Conservation (phyloP, 176 grass and related monocot genomes). For the Pontederia crassipes region DNA sequence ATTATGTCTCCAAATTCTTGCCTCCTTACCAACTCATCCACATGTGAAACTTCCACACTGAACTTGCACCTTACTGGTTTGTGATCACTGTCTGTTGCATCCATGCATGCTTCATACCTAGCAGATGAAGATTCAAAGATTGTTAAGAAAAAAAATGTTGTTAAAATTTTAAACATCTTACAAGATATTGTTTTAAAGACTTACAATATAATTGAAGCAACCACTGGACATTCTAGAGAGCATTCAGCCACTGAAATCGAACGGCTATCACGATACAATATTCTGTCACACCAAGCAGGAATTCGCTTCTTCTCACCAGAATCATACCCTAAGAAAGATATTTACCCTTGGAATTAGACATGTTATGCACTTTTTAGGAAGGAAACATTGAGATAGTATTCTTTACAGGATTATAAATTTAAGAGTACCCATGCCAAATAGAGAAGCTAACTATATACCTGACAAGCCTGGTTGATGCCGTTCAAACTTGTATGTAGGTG, state of each 20-base stretch:
- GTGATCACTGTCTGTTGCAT: conserved; percentile 78
- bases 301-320: conserved; percentile 88
- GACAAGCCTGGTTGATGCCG: conserved; percentile 58
- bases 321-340: conserved; percentile 57
- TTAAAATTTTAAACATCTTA: conserved; percentile 6
- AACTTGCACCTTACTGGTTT: conserved; percentile 94
- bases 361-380: too few species aligned
- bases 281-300: conserved; percentile 92
- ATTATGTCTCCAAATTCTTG: conserved; percentile 78
- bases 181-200: conserved; percentile 10
- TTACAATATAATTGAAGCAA: conserved; percentile 83
- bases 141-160: not conserved
- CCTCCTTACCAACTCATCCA: conserved; percentile 64
- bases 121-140: conserved; percentile 4
- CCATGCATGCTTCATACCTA: conserved; percentile 92
- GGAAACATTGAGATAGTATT: too few species aligned
- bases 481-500: conserved; percentile 93
- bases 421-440: too few species aligned
- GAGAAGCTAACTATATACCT: conserved; percentile 31
- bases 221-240: conserved; percentile 76
- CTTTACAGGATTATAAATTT: too few species aligned
- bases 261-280: conserved; percentile 81
- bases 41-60: conserved; percentile 71
- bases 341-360: too few species aligned
- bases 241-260: conserved; percentile 74